These are phyloP conservation scores for Santalum album DNA, from an alignment of 164 flowering plant species.

Conservation along the genomic window DNA sequence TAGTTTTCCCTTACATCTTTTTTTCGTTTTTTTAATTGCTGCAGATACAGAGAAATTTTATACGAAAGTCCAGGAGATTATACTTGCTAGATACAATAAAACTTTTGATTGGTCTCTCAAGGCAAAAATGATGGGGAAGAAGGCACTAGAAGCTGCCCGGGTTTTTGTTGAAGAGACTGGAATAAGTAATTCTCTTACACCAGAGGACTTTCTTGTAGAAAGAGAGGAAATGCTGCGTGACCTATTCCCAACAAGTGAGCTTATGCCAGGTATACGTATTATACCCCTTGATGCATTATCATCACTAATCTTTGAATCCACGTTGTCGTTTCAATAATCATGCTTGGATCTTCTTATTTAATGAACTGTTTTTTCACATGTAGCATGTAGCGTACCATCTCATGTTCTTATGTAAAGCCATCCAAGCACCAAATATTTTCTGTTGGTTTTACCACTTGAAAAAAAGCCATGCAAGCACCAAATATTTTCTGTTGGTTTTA, in stretches of 20 bases:
- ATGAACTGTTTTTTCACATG: too few species aligned
- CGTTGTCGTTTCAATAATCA: too few species aligned
- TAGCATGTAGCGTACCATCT: too few species aligned
- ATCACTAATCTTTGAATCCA: too few species aligned
- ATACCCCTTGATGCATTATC: too few species aligned
- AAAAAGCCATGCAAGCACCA: too few species aligned
- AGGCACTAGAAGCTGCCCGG: constrained; percentile 82
- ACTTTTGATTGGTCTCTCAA: constrained; percentile 89
- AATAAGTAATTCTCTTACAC: constrained; percentile 60
- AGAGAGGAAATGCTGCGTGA: constrained; percentile 65
- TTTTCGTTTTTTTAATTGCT: constrained; percentile 1
- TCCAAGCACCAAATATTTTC: too few species aligned
- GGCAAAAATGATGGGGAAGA: constrained; percentile 95
- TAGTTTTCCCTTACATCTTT: background rate
- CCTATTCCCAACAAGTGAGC: constrained; percentile 70
- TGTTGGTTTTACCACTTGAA: too few species aligned
- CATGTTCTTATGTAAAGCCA: too few species aligned
- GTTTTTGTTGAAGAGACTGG: constrained; percentile 84
- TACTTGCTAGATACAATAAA: constrained; percentile 69
- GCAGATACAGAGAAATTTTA: constrained; percentile 93
- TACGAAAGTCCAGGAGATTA: constrained; percentile 77
- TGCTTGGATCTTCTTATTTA: too few species aligned
- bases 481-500: too few species aligned
- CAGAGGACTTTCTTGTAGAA: constrained; percentile 75
- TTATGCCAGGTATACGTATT: constrained; percentile 68